phyloP scores from a whole-genome alignment of 2,329 filamentous ascomycete species.

The Fusarium subglutinans region DNA sequence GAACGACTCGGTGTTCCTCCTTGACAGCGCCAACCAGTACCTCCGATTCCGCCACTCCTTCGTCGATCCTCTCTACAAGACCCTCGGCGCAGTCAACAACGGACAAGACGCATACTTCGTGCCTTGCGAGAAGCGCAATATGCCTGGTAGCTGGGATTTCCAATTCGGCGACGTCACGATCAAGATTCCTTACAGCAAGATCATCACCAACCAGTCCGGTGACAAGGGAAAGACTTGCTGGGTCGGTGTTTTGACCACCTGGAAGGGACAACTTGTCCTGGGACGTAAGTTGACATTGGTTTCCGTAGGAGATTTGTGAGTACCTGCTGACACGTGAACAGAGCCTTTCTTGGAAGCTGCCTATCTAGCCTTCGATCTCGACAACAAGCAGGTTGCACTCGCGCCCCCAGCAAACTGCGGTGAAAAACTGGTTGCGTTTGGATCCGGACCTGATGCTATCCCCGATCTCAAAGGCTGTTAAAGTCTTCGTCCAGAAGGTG shows the following conservation, averaged over 20 bases:
- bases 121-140: background rate
- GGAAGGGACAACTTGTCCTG: background rate
- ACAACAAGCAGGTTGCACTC: background rate
- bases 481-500: no score
- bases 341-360: background rate
- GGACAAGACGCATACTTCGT: background rate
- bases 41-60: background rate
- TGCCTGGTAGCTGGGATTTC: background rate
- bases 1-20: background rate
- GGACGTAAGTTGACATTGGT: background rate
- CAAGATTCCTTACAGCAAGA: background rate
- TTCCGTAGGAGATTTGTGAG: accelerated
- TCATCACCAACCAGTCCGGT: background rate
- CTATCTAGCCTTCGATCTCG: background rate
- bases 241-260: background rate
- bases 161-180: background rate
- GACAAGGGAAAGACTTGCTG: background rate
- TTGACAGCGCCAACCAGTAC: background rate
- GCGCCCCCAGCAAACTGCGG: background rate
- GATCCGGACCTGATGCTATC: background rate
- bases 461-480: background rate
- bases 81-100: background rate
- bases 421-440: background rate
- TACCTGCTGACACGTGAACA: background rate
- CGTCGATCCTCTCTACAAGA: background rate